Conservation (phyloP, 257 asterid species). For the Mentha longifolia region DNA sequence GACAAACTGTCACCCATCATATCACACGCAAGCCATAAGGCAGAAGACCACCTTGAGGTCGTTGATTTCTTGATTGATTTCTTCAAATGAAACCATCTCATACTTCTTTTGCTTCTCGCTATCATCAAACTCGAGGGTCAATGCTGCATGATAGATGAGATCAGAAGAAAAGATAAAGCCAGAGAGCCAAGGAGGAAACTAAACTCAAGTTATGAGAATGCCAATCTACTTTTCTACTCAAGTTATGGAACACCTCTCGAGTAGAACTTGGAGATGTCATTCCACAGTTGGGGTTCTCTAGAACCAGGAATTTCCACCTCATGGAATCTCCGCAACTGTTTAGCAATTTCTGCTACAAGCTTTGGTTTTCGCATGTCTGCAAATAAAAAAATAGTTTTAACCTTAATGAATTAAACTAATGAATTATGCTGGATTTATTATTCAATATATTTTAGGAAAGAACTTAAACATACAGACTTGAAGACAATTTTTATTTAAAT, state of each 20-base stretch:
- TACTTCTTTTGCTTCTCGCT: conserved; percentile 69
- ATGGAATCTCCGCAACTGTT: conserved; percentile 79
- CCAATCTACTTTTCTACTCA: conserved; percentile 20
- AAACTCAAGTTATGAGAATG: conserved; percentile 19
- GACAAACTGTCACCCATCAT: conserved; percentile 10
- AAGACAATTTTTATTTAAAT: background rate
- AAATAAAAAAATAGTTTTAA: conserved; percentile 28
- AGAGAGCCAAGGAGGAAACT: conserved; percentile 17
- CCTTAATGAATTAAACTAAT: conserved; percentile 16
- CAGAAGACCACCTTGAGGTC: conserved; percentile 72
- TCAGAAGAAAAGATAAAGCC: conserved; percentile 17
- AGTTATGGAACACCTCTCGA: conserved; percentile 53
- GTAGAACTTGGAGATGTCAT: conserved; percentile 72
- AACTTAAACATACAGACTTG: conserved; percentile 6
- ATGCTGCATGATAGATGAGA: conserved; percentile 63
- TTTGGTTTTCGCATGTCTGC: conserved; percentile 86
- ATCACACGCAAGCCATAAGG: conserved; percentile 24
- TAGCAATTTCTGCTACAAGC: conserved; percentile 82
- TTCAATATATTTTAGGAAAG: background rate
- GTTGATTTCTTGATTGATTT: conserved; percentile 60
- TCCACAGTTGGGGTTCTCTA: conserved; percentile 91
- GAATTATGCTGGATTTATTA: background rate
- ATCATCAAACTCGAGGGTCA: conserved; percentile 70
- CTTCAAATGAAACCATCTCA: conserved; percentile 68
- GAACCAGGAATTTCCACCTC: conserved; percentile 91